phyloP scores from a whole-genome alignment of 1,284 basidiomycete species.

The Ganoderma multipileum region DNA sequence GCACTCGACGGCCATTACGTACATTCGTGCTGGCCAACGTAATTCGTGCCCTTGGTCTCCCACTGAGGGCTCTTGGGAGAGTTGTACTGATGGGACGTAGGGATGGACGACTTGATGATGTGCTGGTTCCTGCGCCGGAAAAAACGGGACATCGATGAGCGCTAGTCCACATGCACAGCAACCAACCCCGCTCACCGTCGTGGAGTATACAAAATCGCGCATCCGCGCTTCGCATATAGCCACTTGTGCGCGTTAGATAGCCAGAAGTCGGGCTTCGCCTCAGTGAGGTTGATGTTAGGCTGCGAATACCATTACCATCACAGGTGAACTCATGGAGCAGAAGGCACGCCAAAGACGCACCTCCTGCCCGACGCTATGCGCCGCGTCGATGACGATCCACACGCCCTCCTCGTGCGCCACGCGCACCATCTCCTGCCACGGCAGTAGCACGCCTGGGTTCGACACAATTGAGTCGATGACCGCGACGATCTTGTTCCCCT shows the following conservation, averaged over 20 bases:
- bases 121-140: conserved; percentile 70
- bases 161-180: background rate
- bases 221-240: conserved; percentile 77
- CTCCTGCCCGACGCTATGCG: conserved; percentile 78
- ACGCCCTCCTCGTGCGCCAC: conserved; percentile 75
- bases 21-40: conserved; percentile 70
- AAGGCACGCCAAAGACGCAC: conserved; percentile 13
- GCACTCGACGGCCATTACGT: too few species aligned
- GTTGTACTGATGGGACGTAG: conserved; percentile 72
- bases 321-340: background rate
- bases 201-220: conserved; percentile 81
- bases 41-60: conserved; percentile 44
- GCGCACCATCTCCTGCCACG: conserved; percentile 81
- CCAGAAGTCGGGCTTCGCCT: conserved; percentile 79
- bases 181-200: conserved; percentile 49
- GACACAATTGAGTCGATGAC: conserved; percentile 81
- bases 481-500: conserved; percentile 64
- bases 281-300: conserved; percentile 63
- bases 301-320: conserved; percentile 1
- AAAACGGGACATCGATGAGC: background rate
- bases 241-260: conserved; percentile 89
- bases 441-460: conserved; percentile 74
- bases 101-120: conserved; percentile 77
- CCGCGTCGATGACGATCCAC: conserved; percentile 81
- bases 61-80: conserved; percentile 41